Evolutionary conservation across 495 filamentous ascomycete genomes (phyloP), one percentile per base, ranked within the genome.

Genomic region (Penicillium lividum): DNA sequence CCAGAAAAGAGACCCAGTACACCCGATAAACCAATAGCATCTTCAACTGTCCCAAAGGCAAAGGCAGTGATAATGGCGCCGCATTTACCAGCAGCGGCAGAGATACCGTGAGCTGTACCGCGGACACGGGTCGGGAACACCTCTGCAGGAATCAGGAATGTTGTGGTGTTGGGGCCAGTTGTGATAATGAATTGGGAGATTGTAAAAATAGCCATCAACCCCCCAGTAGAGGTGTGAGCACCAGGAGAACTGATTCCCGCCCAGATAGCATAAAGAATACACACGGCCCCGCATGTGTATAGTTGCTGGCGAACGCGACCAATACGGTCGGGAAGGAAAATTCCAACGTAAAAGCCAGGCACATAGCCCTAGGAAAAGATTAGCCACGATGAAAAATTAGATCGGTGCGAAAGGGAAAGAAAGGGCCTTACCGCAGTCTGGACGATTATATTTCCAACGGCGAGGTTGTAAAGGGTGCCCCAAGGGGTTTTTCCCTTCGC

Each of bases 261-360:
- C 51, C 70, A 68, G 30, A 76, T 65, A 5, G 64, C 73, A 48
- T 72, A 73, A 18, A 76, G 56, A 10, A 74, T 50, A 3, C 64
- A 65, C 13, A 61, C 61, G 16, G 68, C 51, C 3, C 68, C 44
- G 51, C 67, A 73, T 3, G 68, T 53, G 27, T 62, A 64, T 25
- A 68, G 55, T 58, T 74, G 70, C 16, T 72, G 70, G 38, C 72
- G 66, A 5, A 61, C 54, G 7, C 73, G 61, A 15, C 72, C 72
- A 7, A 76, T 53, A 9, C 51, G 56, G 34, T 76, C 72, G 9
- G 72, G 66, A 30, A 73, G 68, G 38, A 64, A 64, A 31, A 76
- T 74, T 3, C 64, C 72, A 30, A 72, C 54, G 47, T 71, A 74
- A 57, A 69, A 76, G 36, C 72, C 73, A 3, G 73, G 73, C 7